Evolutionary conservation across 306 rosid genomes (phyloP).

Genomic region (Vigna radiata): DNA sequence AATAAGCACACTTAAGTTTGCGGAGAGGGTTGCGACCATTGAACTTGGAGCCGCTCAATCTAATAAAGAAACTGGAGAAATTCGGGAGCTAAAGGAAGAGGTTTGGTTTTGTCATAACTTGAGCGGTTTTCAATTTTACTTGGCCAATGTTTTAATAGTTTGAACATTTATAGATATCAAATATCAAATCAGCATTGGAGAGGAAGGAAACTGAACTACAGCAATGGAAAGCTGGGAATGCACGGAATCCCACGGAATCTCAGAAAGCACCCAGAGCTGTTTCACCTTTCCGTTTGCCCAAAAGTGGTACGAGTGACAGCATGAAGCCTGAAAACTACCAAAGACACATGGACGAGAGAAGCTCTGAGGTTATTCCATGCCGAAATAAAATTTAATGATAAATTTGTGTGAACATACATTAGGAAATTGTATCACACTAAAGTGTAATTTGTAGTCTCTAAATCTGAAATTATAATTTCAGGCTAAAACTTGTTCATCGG

Average conservation of each 20-base stretch:
- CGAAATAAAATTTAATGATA: conserved; percentile 17
- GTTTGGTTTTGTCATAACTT: conserved; percentile 52
- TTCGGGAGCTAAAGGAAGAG: conserved; percentile 88
- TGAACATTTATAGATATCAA: conserved; percentile 63
- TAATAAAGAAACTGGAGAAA: conserved; percentile 89
- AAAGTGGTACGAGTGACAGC: conserved; percentile 52
- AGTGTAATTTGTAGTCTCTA: conserved; percentile 18
- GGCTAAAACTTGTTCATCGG: conserved; percentile 91
- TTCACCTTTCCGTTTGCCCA: conserved; percentile 85
- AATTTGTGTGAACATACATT: conserved; percentile 10
- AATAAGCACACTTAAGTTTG: conserved; percentile 94
- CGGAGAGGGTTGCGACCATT: conserved; percentile 94
- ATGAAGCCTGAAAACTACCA: conserved; percentile 67
- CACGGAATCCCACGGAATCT: conserved; percentile 53
- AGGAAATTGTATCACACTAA: conserved; percentile 6
- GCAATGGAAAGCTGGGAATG: conserved; percentile 63
- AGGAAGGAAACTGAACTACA: conserved; percentile 84
- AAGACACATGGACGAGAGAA: conserved; percentile 62
- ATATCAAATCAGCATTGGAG: conserved; percentile 78
- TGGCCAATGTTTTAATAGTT: background rate
- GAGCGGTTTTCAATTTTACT: conserved; percentile 28
- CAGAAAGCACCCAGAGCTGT: conserved; percentile 70
- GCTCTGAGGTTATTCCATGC: conserved; percentile 60
- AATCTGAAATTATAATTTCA: conserved; percentile 47
- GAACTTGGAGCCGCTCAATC: conserved; percentile 95